Evolutionary conservation across 768 basidiomycete species (phyloP).

Genomic region (Chiua virens): DNA sequence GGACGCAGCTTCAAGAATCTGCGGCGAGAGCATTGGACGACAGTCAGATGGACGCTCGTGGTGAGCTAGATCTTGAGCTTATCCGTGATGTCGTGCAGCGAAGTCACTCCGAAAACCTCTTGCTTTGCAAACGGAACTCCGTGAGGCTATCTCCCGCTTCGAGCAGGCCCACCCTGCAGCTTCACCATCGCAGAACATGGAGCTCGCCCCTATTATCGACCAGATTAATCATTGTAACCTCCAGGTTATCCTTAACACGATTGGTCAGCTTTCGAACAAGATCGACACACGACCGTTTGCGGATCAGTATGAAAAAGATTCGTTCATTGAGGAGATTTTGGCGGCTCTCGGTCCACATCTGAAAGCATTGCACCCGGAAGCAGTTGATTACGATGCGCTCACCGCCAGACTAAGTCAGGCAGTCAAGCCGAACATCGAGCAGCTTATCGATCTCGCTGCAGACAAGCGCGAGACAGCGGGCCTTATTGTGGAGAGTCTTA

Average conservation of each 20-base stretch:
- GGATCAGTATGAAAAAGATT: slow-evolving; percentile 51
- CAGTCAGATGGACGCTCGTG: slow-evolving; percentile 67
- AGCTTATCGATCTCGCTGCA: slow-evolving; percentile 85
- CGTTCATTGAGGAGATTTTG: slow-evolving; percentile 61
- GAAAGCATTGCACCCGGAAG: slow-evolving; percentile 58
- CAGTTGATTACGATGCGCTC: slow-evolving; percentile 76
- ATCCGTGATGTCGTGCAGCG: slow-evolving; percentile 70
- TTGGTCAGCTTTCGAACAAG: slow-evolving; percentile 45
- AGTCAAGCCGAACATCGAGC: slow-evolving; percentile 85
- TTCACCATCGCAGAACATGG: slow-evolving; percentile 21
- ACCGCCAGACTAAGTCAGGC: slow-evolving; percentile 77
- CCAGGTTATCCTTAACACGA: slow-evolving; percentile 58
- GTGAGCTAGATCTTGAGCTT: slow-evolving; percentile 77
- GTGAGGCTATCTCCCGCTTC: slow-evolving; percentile 46
- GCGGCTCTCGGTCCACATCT: slow-evolving; percentile 59
- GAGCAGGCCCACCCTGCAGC: slow-evolving; percentile 25
- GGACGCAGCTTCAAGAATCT: slow-evolving; percentile 64
- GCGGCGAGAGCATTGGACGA: slow-evolving; percentile 58
- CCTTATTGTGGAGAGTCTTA: slow-evolving; percentile 71
- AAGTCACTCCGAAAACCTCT: slow-evolving; percentile 60
- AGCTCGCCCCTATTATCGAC: slow-evolving; percentile 51
- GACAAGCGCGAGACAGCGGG: slow-evolving; percentile 87
- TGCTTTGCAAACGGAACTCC: slow-evolving; percentile 62
- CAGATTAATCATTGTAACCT: slow-evolving; percentile 57
- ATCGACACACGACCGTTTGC: slow-evolving; percentile 34